These are phyloP conservation scores for Leishmania turanica DNA, from an alignment of 208 protist species.

Conservation along the genomic window DNA sequence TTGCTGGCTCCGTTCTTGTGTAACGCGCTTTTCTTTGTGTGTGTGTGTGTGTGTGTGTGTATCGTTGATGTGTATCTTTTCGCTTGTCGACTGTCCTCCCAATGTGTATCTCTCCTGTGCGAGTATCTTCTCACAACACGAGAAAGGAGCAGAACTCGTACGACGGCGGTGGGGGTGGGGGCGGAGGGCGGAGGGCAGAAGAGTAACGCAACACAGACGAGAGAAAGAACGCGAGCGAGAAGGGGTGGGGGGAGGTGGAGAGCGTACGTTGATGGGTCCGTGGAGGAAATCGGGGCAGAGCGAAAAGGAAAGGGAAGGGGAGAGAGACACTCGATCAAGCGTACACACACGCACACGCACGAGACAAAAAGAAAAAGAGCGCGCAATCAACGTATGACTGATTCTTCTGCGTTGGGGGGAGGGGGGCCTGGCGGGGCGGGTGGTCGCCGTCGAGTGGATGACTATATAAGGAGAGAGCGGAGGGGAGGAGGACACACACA, in stretches of 20 bases:
- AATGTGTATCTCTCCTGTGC: background rate
- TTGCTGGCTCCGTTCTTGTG: background rate
- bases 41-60: background rate
- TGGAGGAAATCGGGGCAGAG: background rate
- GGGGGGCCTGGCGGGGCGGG: background rate
- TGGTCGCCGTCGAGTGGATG: background rate
- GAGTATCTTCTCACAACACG: background rate
- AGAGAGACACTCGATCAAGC: background rate
- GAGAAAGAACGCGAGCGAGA: background rate
- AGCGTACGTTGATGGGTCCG: background rate
- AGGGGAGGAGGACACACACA: background rate
- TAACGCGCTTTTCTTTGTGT: background rate
- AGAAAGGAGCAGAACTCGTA: background rate
- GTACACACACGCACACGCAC: background rate
- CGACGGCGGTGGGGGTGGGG: background rate
- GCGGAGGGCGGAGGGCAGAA: background rate
- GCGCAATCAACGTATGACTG: constrained; percentile 1
- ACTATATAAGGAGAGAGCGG: background rate
- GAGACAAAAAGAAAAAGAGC: background rate
- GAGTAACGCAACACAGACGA: background rate
- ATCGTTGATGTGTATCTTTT: background rate
- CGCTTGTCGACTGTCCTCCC: background rate
- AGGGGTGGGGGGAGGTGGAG: background rate
- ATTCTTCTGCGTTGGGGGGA: background rate
- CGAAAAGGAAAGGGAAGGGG: background rate